Conservation (phyloP, 164 flowering plant genomes). For the Pachysandra terminalis region DNA sequence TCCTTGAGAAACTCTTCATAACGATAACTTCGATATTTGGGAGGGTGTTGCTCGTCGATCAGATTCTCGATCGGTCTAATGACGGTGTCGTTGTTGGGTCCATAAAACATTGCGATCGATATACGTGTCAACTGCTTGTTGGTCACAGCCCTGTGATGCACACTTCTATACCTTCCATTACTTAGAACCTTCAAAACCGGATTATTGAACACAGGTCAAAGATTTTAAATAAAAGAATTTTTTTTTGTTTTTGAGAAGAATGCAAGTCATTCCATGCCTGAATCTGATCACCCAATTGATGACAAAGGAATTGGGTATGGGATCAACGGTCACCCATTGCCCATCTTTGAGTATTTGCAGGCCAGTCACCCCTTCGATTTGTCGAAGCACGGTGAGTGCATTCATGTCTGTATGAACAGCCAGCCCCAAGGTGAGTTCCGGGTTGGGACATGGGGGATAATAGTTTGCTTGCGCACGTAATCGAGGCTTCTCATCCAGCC, state of each 20-base stretch:
- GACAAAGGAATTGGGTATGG: slow-evolving; percentile 6
- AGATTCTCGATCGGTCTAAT: slow-evolving; percentile 15
- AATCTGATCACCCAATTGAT: slow-evolving; percentile 20
- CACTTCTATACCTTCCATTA: slow-evolving; percentile 25
- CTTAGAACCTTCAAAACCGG: slow-evolving; percentile 14
- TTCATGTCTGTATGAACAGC: slow-evolving; percentile 17
- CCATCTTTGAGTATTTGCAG: too few species aligned
- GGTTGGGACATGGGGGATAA: slow-evolving; percentile 30
- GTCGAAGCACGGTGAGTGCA: slow-evolving; percentile 15
- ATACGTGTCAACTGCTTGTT: slow-evolving; percentile 8
- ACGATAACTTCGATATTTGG: slow-evolving; percentile 11
- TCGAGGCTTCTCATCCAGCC: slow-evolving; percentile 10
- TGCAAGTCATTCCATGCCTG: slow-evolving; percentile 17
- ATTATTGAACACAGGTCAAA: not conserved
- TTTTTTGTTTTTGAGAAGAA: too few species aligned
- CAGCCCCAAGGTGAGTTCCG: slow-evolving; percentile 27
- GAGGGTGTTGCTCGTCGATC: too few species aligned
- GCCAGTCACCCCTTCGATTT: not conserved
- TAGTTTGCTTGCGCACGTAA: slow-evolving; percentile 13
- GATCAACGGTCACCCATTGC: slow-evolving; percentile 21
- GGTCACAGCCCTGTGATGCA: slow-evolving; percentile 22
- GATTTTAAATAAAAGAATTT: not conserved
- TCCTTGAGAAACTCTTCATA: slow-evolving; percentile 12
- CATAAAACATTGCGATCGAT: slow-evolving; percentile 20
- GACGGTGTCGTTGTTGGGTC: slow-evolving; percentile 9